These are phyloP conservation scores for Mycena rosella DNA, from an alignment of 768 basidiomycete genomes.

Conservation along the genomic window DNA sequence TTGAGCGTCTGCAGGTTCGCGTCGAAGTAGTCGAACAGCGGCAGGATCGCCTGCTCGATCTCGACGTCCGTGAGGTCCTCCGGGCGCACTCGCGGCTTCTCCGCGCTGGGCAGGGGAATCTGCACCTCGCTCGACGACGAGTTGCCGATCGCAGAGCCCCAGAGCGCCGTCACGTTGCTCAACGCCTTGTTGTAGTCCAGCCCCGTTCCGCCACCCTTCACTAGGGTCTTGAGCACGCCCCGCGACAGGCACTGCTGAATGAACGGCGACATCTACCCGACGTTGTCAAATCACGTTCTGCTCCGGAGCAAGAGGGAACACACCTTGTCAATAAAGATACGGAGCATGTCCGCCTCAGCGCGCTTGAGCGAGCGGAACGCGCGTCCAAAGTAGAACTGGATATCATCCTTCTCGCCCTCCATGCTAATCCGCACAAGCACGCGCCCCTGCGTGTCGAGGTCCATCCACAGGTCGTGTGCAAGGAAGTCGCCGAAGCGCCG, in stretches of 20 bases:
- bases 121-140: constrained; percentile 77
- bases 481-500: constrained; percentile 89
- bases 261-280: constrained; percentile 88
- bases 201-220: constrained; percentile 69
- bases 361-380: constrained; percentile 95
- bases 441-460: constrained; percentile 88
- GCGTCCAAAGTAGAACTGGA: constrained; percentile 96
- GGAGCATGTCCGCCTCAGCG: constrained; percentile 94
- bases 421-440: constrained; percentile 92
- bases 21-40: constrained; percentile 97
- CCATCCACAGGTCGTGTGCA: constrained; percentile 92
- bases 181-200: constrained; percentile 93
- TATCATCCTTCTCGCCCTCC: constrained; percentile 99
- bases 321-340: constrained; percentile 98
- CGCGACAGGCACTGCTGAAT: constrained; percentile 90
- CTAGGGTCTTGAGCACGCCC: constrained; percentile 77
- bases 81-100: constrained; percentile 83
- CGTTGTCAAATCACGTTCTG: not conserved
- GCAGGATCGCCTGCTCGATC: constrained; percentile 91
- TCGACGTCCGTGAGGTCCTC: constrained; percentile 93
- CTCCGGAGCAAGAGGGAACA: constrained; percentile 31
- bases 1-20: constrained; percentile 93
- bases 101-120: constrained; percentile 77
- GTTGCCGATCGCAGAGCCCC: constrained; percentile 83
- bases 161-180: constrained; percentile 83